Percentiles rank a stretch among this genome's conserved stretches.
Conservation (phyloP, 805 yeast species). For the Ogataea corticis region DNA sequence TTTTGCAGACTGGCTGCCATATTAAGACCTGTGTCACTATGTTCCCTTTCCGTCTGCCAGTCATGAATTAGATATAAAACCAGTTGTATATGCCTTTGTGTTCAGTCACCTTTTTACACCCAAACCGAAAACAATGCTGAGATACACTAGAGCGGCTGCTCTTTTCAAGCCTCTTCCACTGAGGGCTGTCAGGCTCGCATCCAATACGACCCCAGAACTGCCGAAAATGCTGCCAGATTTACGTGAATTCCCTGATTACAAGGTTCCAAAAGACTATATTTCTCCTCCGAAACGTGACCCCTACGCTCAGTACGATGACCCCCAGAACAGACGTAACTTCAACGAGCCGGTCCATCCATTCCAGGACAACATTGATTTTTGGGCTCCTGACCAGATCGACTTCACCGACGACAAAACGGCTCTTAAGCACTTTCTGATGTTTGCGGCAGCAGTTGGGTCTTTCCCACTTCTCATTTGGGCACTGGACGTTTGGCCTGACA, state of each 20-base stretch:
- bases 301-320: constrained; percentile 73
- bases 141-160: too few relatives aligned
- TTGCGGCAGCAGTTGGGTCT: constrained; percentile 50
- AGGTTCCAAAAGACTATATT: constrained; percentile 56
- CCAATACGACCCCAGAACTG: constrained; percentile 10
- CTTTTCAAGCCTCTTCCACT: too few relatives aligned
- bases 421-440: constrained; percentile 52
- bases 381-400: constrained; percentile 81
- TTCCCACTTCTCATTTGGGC: constrained; percentile 47
- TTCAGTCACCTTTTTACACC: too few relatives aligned
- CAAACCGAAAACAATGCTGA: too few relatives aligned
- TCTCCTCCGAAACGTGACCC: constrained; percentile 64
- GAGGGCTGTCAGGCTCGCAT: constrained; percentile 3
- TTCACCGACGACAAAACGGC: constrained; percentile 63
- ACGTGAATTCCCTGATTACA: constrained; percentile 47
- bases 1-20: background rate
- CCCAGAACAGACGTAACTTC: constrained; percentile 75
- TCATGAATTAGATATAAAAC: constrained; percentile 1
- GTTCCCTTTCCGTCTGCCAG: constrained; percentile 1
- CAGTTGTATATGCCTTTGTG: too few relatives aligned
- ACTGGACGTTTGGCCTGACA: constrained; percentile 59
- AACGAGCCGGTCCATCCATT: constrained; percentile 71
- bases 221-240: constrained; percentile 35
- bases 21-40: background rate
- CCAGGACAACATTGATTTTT: constrained; percentile 74